A percentile compares a stretch with the other conserved stretches of the same genome.
Evolutionary conservation across 257 asterid species (phyloP).

Genomic region (Oldenlandia corymbosa): DNA sequence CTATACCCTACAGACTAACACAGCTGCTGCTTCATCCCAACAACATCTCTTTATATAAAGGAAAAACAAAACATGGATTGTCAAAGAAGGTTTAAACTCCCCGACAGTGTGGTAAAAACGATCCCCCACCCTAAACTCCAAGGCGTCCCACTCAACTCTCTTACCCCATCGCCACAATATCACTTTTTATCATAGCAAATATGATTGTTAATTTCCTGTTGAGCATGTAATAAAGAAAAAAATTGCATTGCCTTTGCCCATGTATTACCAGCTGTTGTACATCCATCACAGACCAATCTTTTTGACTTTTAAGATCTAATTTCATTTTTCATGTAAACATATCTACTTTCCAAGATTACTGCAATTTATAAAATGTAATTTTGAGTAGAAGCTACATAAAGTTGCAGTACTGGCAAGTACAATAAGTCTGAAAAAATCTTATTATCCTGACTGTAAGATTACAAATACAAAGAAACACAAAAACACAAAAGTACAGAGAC

Average conservation of each 20-base stretch:
- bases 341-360: neutral
- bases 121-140: no score
- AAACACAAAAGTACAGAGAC: neutral
- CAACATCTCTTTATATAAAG: no score
- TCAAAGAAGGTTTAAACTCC: no score
- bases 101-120: no score
- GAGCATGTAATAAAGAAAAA: slow-evolving; percentile 1
- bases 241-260: neutral
- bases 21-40: neutral
- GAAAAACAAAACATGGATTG: no score
- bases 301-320: neutral
- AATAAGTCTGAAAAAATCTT: neutral
- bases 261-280: neutral
- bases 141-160: no score
- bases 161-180: no score
- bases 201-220: neutral
- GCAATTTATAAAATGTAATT: no score
- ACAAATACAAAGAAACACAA: no score
- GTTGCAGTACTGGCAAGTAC: neutral
- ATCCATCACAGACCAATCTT: neutral
- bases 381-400: neutral
- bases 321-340: no score
- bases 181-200: neutral
- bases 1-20: neutral
- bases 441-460: neutral